A percentile compares a stretch with the other conserved stretches of the same genome.
Conservation (phyloP, 352 stramenopile species). For the Phytophthora quininea region DNA sequence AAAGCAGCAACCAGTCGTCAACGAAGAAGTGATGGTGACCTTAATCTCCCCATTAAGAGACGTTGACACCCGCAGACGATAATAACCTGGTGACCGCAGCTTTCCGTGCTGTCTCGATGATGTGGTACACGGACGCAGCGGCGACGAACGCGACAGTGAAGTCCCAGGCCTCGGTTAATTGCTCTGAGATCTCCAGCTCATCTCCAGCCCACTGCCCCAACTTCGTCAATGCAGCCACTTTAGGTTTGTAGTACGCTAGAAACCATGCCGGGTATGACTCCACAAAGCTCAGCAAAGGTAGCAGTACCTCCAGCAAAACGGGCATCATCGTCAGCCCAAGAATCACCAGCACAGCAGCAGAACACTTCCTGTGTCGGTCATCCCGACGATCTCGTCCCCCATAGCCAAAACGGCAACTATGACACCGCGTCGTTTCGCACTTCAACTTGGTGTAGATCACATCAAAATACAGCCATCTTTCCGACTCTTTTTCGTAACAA, state of each 20-base stretch:
- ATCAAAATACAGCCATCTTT: not conserved
- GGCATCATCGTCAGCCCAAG: slow-evolving; percentile 9
- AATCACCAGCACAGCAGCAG: slow-evolving; percentile 1
- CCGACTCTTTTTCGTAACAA: not conserved
- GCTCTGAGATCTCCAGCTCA: slow-evolving; percentile 29
- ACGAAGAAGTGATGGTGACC: not conserved
- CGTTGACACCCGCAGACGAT: slow-evolving; percentile 3
- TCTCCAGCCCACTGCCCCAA: slow-evolving; percentile 9
- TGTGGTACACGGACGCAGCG: slow-evolving; percentile 39
- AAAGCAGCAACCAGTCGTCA: not conserved
- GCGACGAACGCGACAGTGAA: slow-evolving; percentile 38
- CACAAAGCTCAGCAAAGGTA: slow-evolving; percentile 21
- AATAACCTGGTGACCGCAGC: slow-evolving; percentile 6
- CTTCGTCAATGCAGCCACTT: slow-evolving; percentile 18
- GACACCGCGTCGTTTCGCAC: slow-evolving; percentile 1
- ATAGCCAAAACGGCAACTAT: not conserved
- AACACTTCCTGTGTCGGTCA: not conserved
- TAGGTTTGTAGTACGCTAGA: slow-evolving; percentile 40
- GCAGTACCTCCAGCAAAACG: slow-evolving; percentile 1
- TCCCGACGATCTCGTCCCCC: not conserved
- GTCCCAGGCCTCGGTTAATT: slow-evolving; percentile 38
- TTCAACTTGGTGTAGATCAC: not conserved
- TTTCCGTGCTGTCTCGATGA: slow-evolving; percentile 32
- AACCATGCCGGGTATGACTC: slow-evolving; percentile 35
- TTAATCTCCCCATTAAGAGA: not conserved